Conservation (phyloP, 441 rosid species). For the Geranium incanum region DNA sequence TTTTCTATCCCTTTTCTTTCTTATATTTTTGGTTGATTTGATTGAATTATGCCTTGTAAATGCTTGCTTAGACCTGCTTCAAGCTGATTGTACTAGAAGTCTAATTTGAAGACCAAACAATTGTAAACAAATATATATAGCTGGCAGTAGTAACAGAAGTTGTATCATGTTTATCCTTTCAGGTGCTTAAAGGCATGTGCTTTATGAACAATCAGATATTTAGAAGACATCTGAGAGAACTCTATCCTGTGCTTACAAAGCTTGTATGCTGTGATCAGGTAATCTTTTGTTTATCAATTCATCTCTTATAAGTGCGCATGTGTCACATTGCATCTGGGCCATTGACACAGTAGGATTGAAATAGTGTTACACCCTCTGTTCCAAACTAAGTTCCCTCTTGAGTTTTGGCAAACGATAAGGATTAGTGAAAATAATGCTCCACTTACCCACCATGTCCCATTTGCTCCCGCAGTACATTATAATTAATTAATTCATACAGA, state of each 20-base stretch:
- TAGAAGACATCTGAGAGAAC: constrained; percentile 76
- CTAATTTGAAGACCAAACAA: background rate
- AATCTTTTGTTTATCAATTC: constrained; percentile 18
- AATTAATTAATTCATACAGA: too few relatives aligned
- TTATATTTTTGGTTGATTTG: constrained; percentile 2
- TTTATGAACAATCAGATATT: constrained; percentile 78
- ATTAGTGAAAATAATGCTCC: too few relatives aligned
- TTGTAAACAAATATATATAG: background rate
- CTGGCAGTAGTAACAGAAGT: background rate
- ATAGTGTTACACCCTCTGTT: background rate
- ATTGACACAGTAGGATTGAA: background rate
- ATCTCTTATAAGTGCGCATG: background rate
- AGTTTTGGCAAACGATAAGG: background rate
- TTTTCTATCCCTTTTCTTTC: background rate
- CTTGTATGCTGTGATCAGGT: constrained; percentile 99
- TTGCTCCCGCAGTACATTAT: background rate
- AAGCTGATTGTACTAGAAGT: constrained; percentile 7
- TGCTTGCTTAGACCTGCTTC: background rate
- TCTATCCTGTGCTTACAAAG: constrained; percentile 87
- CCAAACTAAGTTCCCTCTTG: background rate
- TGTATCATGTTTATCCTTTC: constrained; percentile 25
- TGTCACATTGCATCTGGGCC: background rate
- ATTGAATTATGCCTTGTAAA: background rate
- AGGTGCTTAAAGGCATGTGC: constrained; percentile 97
- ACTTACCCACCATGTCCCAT: background rate